Evolutionary conservation across 176 grass and related monocot genomes (phyloP), one percentile per base, ranked within the genome.

Genomic region (Pharus latifolius): DNA sequence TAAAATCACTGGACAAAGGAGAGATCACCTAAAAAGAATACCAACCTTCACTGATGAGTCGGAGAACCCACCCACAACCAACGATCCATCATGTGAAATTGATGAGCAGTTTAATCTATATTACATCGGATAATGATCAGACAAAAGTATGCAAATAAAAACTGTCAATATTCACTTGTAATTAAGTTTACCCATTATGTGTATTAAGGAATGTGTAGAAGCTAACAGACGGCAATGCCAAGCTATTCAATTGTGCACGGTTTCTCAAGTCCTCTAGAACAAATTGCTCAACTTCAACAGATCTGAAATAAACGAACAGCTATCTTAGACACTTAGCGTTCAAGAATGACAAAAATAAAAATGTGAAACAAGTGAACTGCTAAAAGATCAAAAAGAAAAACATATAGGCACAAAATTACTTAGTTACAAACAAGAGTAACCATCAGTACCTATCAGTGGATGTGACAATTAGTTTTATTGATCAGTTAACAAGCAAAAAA

Each of bases 51-150:
- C 60, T 49, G 94, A 98, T n/a, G 94, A 98, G 69, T 98, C 94
- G 75, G 94, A 98, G 70, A 98, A 98, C 33, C 94, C 94, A 87
- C 94, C 94, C 67, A 80, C 94, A 67, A 98, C 94, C 67, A 93
- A 72, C 2, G 94, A 98, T 42, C 94, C 94, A 75, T 98, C 94
- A 14, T 98, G 82, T 54, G 89, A 98, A 65, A 98, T 93, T 2
- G 94, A 68, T 20, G 94, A 93, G 86, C 89, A 98, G 69, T 98
- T 98, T 75, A 98, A 90, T 74, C 94, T 98, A 66, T 19, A n/a
- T 73, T 74, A 9, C 61, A 74, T 7, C 22, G 37, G 16, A 65
- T 29, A 77, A 60, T 70, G 41, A 26, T 88, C 61, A 84, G 42
- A 48, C 11, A 18, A 28, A 41, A 60, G 30, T 33, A 29, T n/a